A percentile compares a stretch with the other conserved stretches of the same genome.
phyloP scores from a whole-genome alignment of 352 stramenopile species.

The Phytopythium aichiense region DNA sequence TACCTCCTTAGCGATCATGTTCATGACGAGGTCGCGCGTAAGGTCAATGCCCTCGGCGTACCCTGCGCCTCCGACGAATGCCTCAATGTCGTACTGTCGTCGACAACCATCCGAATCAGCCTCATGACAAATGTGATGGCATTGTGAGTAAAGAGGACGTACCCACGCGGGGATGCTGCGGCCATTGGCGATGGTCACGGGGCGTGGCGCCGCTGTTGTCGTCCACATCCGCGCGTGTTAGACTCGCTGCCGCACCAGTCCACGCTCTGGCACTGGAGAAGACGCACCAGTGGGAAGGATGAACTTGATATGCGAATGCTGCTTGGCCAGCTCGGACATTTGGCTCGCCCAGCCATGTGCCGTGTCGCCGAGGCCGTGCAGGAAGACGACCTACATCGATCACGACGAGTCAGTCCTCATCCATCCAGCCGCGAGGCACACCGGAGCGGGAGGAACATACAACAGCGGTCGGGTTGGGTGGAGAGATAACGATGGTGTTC shows the following conservation, averaged over 20 bases:
- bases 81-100: conserved; percentile 89
- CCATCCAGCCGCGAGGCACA: no score
- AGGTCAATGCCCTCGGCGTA: conserved; percentile 84
- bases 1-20: conserved; percentile 70
- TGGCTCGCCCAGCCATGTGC: conserved; percentile 81
- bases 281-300: conserved; percentile 59
- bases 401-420: background rate
- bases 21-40: conserved; percentile 49
- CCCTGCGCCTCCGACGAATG: conserved; percentile 88
- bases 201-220: conserved; percentile 59
- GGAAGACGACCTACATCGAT: conserved; percentile 48
- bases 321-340: conserved; percentile 48
- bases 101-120: background rate
- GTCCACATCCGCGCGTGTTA: background rate
- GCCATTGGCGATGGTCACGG: conserved; percentile 92
- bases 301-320: conserved; percentile 72
- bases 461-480: conserved; percentile 26
- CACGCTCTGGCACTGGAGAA: background rate
- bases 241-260: background rate
- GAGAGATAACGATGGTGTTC: conserved; percentile 31
- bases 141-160: conserved; percentile 1
- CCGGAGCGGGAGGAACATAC: conserved; percentile 4
- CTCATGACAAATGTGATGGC: background rate
- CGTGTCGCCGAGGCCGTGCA: conserved; percentile 92
- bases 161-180: conserved; percentile 91